phyloP scores from a whole-genome alignment of 441 rosid species.

The California macrophylla region DNA sequence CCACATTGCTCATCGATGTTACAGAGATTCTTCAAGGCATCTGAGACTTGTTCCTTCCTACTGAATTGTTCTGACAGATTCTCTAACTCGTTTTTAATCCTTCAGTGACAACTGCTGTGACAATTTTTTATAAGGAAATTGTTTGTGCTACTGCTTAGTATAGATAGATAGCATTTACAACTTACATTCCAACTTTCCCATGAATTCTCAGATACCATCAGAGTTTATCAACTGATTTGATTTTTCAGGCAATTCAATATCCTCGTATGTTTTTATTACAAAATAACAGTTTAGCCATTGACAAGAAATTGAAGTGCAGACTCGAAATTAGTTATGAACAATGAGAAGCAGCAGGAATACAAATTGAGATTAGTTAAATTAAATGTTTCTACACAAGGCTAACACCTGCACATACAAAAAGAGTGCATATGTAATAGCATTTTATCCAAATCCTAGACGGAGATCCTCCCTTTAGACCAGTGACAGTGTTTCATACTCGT shows the following conservation, averaged over 20 bases:
- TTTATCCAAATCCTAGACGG: neutral
- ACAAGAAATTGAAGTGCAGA: too few relatives aligned
- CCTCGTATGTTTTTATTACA: too few relatives aligned
- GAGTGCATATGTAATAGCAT: neutral
- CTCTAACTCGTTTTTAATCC: neutral
- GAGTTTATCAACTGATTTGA: too few relatives aligned
- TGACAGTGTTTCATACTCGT: neutral
- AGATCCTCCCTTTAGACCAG: neutral
- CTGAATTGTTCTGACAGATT: neutral
- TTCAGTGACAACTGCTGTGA: neutral
- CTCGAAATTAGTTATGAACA: too few relatives aligned
- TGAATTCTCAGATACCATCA: too few relatives aligned
- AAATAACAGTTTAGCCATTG: too few relatives aligned
- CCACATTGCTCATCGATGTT: neutral
- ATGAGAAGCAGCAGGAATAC: too few relatives aligned
- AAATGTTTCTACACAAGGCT: neutral
- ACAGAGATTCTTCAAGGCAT: neutral
- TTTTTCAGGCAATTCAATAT: too few relatives aligned
- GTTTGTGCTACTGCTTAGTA: too few relatives aligned
- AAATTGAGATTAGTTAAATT: too few relatives aligned
- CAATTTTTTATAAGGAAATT: neutral
- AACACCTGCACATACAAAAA: neutral
- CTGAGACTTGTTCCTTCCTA: neutral
- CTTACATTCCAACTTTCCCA: too few relatives aligned
- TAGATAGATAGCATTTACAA: too few relatives aligned